phyloP scores from a whole-genome alignment of 768 basidiomycete species.

The Suillus tomentosus region DNA sequence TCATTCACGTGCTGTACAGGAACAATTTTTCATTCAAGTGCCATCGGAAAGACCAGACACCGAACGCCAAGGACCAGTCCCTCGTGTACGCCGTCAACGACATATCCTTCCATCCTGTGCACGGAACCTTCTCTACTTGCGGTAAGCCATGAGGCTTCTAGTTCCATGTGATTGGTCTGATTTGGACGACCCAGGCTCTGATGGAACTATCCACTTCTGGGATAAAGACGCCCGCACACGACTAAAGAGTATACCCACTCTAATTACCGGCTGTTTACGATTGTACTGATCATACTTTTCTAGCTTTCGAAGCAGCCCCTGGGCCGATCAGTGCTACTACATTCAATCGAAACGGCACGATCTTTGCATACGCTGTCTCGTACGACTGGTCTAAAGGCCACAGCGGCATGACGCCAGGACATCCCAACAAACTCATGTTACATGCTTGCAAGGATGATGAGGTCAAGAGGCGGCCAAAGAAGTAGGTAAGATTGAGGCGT shows the following conservation, averaged over 20 bases:
- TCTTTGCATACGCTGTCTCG: conserved; percentile 90
- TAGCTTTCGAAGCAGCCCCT: conserved; percentile 72
- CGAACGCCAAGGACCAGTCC: conserved; percentile 62
- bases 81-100: conserved; percentile 83
- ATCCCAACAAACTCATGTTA: conserved; percentile 79
- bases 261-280: neutral
- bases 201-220: conserved; percentile 92
- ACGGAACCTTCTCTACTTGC: conserved; percentile 84
- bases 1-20: conserved; percentile 32
- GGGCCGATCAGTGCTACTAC: conserved; percentile 79
- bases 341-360: conserved; percentile 86
- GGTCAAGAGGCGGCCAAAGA: conserved; percentile 63
- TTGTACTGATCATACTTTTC: conserved; percentile 11
- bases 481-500: conserved; percentile 20
- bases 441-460: conserved; percentile 88
- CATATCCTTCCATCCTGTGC: conserved; percentile 82
- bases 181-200: conserved; percentile 52
- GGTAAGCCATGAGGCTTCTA: conserved; percentile 45
- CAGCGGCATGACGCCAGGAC: conserved; percentile 71
- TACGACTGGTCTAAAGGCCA: conserved; percentile 96
- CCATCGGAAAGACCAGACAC: conserved; percentile 60
- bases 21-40: conserved; percentile 91
- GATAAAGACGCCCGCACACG: conserved; percentile 92
- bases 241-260: conserved; percentile 69
- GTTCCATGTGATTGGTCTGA: neutral